phyloP scores from a whole-genome alignment of 2,329 filamentous ascomycete genomes.

The Pyricularia pennisetigena region DNA sequence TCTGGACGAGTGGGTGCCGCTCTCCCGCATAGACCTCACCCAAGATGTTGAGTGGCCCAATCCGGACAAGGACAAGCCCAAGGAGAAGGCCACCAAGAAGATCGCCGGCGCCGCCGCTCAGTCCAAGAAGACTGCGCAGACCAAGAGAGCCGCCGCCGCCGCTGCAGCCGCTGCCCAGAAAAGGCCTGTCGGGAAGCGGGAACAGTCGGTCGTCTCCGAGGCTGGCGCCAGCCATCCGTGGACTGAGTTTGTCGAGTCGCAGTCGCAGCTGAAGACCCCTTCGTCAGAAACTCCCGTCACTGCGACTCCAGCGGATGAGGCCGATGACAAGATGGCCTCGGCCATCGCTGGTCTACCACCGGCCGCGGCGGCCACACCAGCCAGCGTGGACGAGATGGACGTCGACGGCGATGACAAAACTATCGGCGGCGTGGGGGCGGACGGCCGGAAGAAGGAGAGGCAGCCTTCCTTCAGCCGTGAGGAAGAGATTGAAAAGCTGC shows the following conservation, averaged over 20 bases:
- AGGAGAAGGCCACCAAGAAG: constrained; percentile 70
- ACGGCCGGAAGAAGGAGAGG: constrained; percentile 26
- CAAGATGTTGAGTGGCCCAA: constrained; percentile 95
- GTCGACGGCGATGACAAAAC: constrained; percentile 37
- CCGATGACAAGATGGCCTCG: constrained; percentile 35
- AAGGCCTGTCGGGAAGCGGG: constrained; percentile 36
- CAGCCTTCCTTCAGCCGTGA: constrained; percentile 60
- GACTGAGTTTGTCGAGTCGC: constrained; percentile 40
- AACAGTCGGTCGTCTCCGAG: constrained; percentile 44
- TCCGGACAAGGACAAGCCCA: constrained; percentile 74
- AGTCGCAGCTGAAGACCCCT: constrained; percentile 14
- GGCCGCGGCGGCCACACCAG: constrained; percentile 27
- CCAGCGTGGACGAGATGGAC: constrained; percentile 38
- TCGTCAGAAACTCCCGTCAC: constrained; percentile 7
- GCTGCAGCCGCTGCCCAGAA: constrained; percentile 27
- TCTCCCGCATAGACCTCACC: constrained; percentile 71
- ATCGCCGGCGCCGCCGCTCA: constrained; percentile 35
- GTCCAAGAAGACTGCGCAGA: constrained; percentile 45
- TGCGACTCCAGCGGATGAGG: constrained; percentile 29
- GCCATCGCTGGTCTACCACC: constrained; percentile 34
- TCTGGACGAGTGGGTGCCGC: constrained; percentile 76
- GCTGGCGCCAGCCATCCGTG: constrained; percentile 31
- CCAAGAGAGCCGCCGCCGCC: constrained; percentile 32
- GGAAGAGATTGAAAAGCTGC: constrained; percentile 91
- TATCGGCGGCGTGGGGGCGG: constrained; percentile 16